Percentiles rank a stretch among this genome's conserved stretches.
Conservation (phyloP, 106 monocot species). For the Dendrobium catenatum region DNA sequence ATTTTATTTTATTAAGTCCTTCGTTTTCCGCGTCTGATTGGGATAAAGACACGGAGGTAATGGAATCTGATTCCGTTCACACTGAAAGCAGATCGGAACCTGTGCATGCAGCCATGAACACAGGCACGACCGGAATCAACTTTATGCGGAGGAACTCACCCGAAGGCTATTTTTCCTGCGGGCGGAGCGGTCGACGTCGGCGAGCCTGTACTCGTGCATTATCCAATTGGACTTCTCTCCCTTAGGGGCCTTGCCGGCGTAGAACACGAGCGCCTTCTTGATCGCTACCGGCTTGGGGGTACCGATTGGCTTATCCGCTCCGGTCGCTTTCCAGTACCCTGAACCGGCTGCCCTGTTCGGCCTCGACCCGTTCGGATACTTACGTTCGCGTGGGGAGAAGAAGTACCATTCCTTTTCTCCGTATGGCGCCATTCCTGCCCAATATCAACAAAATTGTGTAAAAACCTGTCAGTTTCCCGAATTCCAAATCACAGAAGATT, state of each 20-base stretch:
- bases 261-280: conserved; percentile 87
- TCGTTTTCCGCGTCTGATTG: background rate
- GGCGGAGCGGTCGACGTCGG: conserved; percentile 64
- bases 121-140: no score
- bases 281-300: conserved; percentile 59
- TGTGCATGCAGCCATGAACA: no score
- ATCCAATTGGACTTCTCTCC: conserved; percentile 91
- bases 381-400: conserved; percentile 78
- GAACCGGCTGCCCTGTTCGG: conserved; percentile 74
- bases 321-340: conserved; percentile 95
- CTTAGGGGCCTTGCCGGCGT: conserved; percentile 72
- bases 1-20: background rate
- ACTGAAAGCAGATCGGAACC: background rate
- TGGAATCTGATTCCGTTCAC: conserved; percentile 8
- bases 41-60: background rate
- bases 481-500: no score
- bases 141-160: conserved; percentile 18
- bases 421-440: conserved; percentile 42
- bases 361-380: conserved; percentile 81
- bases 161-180: conserved; percentile 52
- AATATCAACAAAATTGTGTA: no score
- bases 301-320: conserved; percentile 77
- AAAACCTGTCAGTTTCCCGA: no score
- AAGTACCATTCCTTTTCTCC: conserved; percentile 96
- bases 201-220: conserved; percentile 90